phyloP scores from a whole-genome alignment of 495 filamentous ascomycete species.

The Margaritispora aquatica region DNA sequence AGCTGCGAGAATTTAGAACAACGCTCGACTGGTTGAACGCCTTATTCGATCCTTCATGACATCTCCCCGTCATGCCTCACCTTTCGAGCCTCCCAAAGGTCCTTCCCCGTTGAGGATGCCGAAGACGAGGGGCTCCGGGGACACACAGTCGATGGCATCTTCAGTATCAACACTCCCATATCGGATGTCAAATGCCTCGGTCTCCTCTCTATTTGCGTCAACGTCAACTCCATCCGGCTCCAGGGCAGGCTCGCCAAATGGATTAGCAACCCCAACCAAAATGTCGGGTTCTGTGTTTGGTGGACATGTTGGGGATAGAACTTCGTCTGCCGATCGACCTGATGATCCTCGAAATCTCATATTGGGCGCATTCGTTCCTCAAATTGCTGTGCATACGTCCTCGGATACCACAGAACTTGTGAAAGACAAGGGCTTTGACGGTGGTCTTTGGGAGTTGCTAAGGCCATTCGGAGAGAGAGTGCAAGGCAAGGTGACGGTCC shows the following conservation, averaged over 20 bases:
- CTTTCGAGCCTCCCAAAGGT: constrained; percentile 53
- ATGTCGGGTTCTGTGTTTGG: constrained; percentile 42
- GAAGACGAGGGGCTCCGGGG: constrained; percentile 40
- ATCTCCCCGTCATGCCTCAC: constrained; percentile 54
- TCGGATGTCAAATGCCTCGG: constrained; percentile 45
- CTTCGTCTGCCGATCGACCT: constrained; percentile 40
- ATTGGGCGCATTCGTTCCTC: constrained; percentile 77
- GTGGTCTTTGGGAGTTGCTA: constrained; percentile 76
- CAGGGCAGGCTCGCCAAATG: constrained; percentile 53
- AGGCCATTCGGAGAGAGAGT: constrained; percentile 89
- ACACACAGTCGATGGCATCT: constrained; percentile 34
- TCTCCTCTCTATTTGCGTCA: constrained; percentile 53
- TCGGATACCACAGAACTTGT: constrained; percentile 75
- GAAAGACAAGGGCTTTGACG: constrained; percentile 75
- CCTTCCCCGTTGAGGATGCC: constrained; percentile 42
- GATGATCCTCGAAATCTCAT: constrained; percentile 68
- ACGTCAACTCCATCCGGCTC: constrained; percentile 47
- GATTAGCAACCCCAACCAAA: constrained; percentile 49
- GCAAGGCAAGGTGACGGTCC: constrained; percentile 78
- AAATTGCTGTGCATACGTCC: constrained; percentile 78
- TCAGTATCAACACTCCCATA: constrained; percentile 44
- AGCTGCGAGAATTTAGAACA: background rate
- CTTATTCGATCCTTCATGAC: constrained; percentile 43
- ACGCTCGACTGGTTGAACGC: background rate
- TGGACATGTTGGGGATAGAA: constrained; percentile 30